phyloP scores from a whole-genome alignment of 768 basidiomycete species.

The Serendipita indica region DNA sequence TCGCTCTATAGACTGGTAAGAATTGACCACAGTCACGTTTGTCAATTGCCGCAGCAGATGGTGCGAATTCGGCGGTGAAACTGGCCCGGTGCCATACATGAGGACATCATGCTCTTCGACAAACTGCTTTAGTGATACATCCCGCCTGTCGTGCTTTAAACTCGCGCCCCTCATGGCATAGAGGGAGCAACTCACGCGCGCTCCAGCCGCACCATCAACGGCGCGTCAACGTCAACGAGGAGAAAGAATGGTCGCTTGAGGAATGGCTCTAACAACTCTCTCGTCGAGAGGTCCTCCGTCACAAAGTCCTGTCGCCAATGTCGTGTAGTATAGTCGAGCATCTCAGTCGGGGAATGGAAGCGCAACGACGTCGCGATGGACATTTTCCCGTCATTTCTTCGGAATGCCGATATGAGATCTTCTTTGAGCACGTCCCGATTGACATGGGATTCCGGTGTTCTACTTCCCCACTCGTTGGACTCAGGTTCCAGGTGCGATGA shows the following conservation, averaged over 20 bases:
- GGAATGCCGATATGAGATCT: constrained; percentile 5
- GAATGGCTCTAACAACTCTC: constrained; percentile 49
- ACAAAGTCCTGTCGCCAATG: constrained; percentile 74
- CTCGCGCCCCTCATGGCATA: constrained; percentile 11
- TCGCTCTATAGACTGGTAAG: constrained; percentile 38
- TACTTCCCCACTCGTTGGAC: neutral
- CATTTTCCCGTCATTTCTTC: neutral
- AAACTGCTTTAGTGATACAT: constrained; percentile 46
- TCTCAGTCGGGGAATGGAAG: constrained; percentile 32
- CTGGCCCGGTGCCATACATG: constrained; percentile 37
- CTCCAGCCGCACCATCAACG: constrained; percentile 50
- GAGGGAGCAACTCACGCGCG: constrained; percentile 28
- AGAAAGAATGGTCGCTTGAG: constrained; percentile 82
- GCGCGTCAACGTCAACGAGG: constrained; percentile 71
- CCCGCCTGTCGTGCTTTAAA: constrained; percentile 9
- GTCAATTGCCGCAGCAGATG: constrained; percentile 32
- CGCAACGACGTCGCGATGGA: constrained; percentile 10
- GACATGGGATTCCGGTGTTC: constrained; percentile 14
- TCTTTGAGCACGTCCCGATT: constrained; percentile 15
- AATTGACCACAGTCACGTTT: constrained; percentile 47
- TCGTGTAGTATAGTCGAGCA: constrained; percentile 63
- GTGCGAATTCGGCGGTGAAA: constrained; percentile 16
- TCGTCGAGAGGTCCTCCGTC: constrained; percentile 48
- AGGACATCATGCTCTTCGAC: constrained; percentile 53
- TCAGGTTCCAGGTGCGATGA: constrained; percentile 14